Base-by-base conservation (phyloP, 805 yeast genomes). In the Sugiyamaella boreocaroliniensis region DNA sequence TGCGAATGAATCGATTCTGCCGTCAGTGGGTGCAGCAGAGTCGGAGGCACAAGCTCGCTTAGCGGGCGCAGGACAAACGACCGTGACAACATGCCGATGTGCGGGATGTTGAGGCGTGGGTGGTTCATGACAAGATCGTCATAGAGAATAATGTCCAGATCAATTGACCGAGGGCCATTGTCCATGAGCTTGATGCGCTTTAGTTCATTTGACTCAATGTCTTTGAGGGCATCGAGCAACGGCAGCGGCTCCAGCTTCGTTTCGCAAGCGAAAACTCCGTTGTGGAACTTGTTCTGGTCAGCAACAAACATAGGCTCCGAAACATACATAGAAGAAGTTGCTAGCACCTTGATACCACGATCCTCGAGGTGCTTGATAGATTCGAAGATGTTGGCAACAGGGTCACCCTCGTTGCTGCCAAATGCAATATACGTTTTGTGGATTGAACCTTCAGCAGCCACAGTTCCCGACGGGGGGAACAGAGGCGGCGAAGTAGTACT, bases 161-260 rank as follows among this genome's bases (percentile, higher is more conserved):
- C 99, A 50, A 93, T 86, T 11, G 87, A 71, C 53, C 99, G 75
- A 8, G 99, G 99, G 0, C 99, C 97, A 66, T 93, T 93, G 12
- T 86, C 90, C 58, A 88, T 76, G 43, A 81, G 70, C 65, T 93
- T 93, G 19, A 83, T 83, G 43, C 99, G 73, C 4, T 78, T 73
- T 37, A 90, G 71, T 12, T 76, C 77, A 7, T 80, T 73, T 61
- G 88, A 88, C 67, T 93, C 99, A 44, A 93, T 85, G 22, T 76
- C 72, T 64, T 93, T 92, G 53, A 90, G 68, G 8, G 75, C 68
- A 18, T 66, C 65, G 32, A 93, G 70, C 14, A 93, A 70, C 0
- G 80, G 83, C 34, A 75, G 72, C 1, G 99, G 98, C 2, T 73
- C 58, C 16, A 83, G 72, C 0, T 58, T 58, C 0, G 97, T 90